A percentile compares a stretch with the other conserved stretches of the same genome.
Evolutionary conservation across 306 rosid genomes (phyloP).

Genomic region (Oemleria cerasiformis): DNA sequence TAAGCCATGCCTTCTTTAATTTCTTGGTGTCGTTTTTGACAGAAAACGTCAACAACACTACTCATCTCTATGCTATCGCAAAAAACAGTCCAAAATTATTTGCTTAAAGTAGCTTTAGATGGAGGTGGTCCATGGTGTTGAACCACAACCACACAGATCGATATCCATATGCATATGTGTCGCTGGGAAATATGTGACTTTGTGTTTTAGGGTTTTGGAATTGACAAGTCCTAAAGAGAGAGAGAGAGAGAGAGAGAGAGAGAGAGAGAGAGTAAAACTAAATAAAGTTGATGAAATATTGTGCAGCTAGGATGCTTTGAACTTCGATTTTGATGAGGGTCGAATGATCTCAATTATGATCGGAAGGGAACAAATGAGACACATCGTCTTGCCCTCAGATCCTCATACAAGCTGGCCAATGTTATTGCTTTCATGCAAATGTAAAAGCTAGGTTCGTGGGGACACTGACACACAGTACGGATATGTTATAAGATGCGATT

Average conservation of each 20-base stretch:
- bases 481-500: too few species aligned
- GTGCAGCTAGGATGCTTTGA: background rate
- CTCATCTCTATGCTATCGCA: too few species aligned
- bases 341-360: background rate
- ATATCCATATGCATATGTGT: too few species aligned
- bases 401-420: background rate
- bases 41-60: conserved; percentile 7
- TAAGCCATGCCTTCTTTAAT: background rate
- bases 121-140: background rate
- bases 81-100: too few species aligned
- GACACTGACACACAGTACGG: too few species aligned
- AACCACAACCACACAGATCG: conserved; percentile 20
- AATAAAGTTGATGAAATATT: background rate
- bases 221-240: background rate
- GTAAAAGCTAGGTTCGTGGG: background rate
- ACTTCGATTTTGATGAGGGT: conserved; percentile 8
- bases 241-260: too few species aligned
- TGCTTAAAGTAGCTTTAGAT: conserved; percentile 33
- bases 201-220: background rate
- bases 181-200: too few species aligned
- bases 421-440: background rate
- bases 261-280: background rate
- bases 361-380: background rate
- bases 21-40: background rate
- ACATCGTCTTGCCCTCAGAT: background rate